These are phyloP conservation scores for Euphrasia confusa DNA, from an alignment of 257 asterid genomes.

Conservation along the genomic window DNA sequence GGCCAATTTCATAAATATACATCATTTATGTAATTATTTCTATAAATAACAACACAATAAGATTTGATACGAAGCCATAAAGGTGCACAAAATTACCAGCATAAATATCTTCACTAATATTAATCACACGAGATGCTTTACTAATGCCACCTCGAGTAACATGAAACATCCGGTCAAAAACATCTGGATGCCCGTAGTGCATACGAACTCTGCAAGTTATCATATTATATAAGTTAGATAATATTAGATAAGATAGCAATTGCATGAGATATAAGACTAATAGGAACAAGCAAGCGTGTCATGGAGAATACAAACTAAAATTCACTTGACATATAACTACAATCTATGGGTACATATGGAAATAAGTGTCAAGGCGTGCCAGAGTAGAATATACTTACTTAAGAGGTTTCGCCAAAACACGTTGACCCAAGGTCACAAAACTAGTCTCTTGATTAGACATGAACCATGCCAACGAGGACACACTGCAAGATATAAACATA, in stretches of 20 bases:
- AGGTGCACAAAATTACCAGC: conserved; percentile 53
- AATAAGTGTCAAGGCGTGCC: conserved; percentile 14
- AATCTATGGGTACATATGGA: background rate
- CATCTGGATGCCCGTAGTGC: conserved; percentile 99
- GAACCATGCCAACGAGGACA: conserved; percentile 96
- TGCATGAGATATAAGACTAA: conserved; percentile 17
- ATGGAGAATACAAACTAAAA: conserved; percentile 5
- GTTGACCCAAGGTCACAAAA: conserved; percentile 97
- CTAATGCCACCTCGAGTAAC: conserved; percentile 97
- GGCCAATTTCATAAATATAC: conserved; percentile 7
- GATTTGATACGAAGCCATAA: background rate
- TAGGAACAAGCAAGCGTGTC: conserved; percentile 5
- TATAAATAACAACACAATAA: background rate
- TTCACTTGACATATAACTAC: background rate
- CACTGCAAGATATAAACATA: conserved; percentile 55
- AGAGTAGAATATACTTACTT: conserved; percentile 49
- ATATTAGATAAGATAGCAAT: background rate
- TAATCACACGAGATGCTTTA: conserved; percentile 93
- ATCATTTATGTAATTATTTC: background rate
- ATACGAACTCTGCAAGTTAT: conserved; percentile 78
- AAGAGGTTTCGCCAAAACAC: conserved; percentile 92
- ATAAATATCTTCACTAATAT: conserved; percentile 93
- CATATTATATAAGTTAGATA: conserved; percentile 15
- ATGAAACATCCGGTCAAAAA: conserved; percentile 90
- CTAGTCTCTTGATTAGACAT: conserved; percentile 99